These are phyloP conservation scores for Lecanicillium sp. DNA, from an alignment of 2,329 filamentous ascomycete genomes.

Conservation along the genomic window DNA sequence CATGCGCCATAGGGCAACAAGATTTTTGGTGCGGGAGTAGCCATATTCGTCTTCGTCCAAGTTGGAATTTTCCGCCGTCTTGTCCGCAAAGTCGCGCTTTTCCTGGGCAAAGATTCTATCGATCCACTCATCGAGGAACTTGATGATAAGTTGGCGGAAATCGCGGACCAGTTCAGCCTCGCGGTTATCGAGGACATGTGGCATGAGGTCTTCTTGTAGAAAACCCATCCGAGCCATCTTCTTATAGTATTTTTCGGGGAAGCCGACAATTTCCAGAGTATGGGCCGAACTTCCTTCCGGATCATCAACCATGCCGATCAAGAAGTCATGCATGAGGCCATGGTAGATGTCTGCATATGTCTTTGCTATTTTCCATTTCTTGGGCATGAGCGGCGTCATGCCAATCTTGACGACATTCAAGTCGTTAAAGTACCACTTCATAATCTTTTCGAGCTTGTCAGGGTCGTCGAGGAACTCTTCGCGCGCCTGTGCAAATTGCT, in stretches of 20 bases:
- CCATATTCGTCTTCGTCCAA: constrained; percentile 83
- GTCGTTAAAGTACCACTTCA: constrained; percentile 98
- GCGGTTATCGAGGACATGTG: constrained; percentile 83
- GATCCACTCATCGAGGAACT: constrained; percentile 95
- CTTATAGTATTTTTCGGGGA: constrained; percentile 90
- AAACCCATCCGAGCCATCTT: constrained; percentile 92
- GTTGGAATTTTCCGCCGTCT: constrained; percentile 64
- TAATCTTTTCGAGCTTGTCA: constrained; percentile 71
- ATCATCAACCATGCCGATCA: constrained; percentile 76
- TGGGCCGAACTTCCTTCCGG: constrained; percentile 77
- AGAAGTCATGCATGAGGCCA: constrained; percentile 88
- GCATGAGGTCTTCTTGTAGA: constrained; percentile 63
- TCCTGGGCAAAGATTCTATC: constrained; percentile 83
- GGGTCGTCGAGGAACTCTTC: constrained; percentile 78
- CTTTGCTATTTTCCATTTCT: constrained; percentile 91
- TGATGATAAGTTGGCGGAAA: constrained; percentile 91
- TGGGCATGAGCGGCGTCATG: constrained; percentile 86
- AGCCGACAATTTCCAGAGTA: constrained; percentile 86
- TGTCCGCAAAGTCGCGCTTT: constrained; percentile 68
- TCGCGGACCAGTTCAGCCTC: constrained; percentile 86
- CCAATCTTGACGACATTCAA: constrained; percentile 89
- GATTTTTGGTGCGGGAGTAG: constrained; percentile 83
- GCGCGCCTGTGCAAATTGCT: constrained; percentile 63
- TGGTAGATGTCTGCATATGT: constrained; percentile 91
- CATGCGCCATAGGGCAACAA: constrained; percentile 97